Percentiles rank a stretch among this genome's conserved stretches.
Evolutionary conservation across 2,329 filamentous ascomycete genomes (phyloP).

Genomic region (Arthroderma sp.): DNA sequence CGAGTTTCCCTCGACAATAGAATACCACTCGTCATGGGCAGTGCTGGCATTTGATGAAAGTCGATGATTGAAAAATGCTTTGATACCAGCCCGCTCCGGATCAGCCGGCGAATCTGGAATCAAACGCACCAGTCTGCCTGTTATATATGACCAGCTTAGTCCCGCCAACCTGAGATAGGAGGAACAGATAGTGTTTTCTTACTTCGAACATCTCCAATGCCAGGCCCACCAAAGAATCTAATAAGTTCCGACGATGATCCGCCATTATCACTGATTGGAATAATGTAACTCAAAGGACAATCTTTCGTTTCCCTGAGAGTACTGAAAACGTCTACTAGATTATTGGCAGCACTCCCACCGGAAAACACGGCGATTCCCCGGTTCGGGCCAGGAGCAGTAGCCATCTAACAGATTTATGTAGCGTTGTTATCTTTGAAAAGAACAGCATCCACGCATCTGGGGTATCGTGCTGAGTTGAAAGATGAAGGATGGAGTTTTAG

Average conservation of each 20-base stretch:
- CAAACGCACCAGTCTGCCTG: slow-evolving; percentile 76
- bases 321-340: slow-evolving; percentile 78
- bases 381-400: slow-evolving; percentile 11
- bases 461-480: not conserved
- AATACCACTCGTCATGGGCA: slow-evolving; percentile 71
- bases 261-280: slow-evolving; percentile 92
- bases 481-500: not conserved
- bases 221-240: slow-evolving; percentile 85
- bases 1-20: slow-evolving; percentile 75
- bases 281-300: slow-evolving; percentile 67
- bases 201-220: slow-evolving; percentile 68
- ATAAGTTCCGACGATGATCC: slow-evolving; percentile 90
- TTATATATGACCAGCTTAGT: not conserved
- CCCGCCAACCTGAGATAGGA: not conserved
- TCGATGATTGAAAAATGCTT: slow-evolving; percentile 75
- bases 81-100: slow-evolving; percentile 61
- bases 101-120: slow-evolving; percentile 57
- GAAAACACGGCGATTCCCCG: slow-evolving; percentile 72
- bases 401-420: not conserved
- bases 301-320: slow-evolving; percentile 51
- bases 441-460: not conserved
- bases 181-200: slow-evolving; percentile 21
- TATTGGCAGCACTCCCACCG: slow-evolving; percentile 88
- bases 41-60: slow-evolving; percentile 49
- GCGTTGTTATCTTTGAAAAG: not conserved